These are phyloP conservation scores for Pseudonitzschia pungens DNA, from an alignment of 108 stramenopile genomes.

Conservation along the genomic window DNA sequence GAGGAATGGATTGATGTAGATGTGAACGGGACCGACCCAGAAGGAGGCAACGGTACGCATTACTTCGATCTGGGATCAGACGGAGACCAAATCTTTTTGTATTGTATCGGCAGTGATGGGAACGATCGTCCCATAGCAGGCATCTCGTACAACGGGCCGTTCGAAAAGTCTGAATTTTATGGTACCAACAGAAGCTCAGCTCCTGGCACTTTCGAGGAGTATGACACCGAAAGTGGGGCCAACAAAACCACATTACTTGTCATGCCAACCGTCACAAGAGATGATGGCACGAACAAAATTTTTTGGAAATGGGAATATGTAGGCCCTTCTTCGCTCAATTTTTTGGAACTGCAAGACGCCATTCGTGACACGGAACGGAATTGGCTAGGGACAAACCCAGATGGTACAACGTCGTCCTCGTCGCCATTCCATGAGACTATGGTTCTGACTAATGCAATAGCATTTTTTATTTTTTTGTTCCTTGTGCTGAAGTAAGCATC, in stretches of 20 bases:
- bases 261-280: too few relatives aligned
- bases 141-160: conserved; percentile 17
- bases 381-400: not conserved
- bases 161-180: not conserved
- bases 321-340: not conserved
- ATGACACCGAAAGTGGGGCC: too few relatives aligned
- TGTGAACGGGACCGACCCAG: not conserved
- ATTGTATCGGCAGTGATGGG: conserved; percentile 14
- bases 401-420: not conserved
- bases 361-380: not conserved
- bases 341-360: not conserved
- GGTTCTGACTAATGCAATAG: not conserved
- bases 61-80: not conserved
- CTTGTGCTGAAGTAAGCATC: too few relatives aligned
- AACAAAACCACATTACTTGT: too few relatives aligned
- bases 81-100: conserved; percentile 35
- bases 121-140: conserved; percentile 16
- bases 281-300: not conserved
- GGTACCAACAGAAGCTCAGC: conserved; percentile 5
- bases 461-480: too few relatives aligned
- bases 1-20: not conserved
- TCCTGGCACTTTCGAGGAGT: not conserved
- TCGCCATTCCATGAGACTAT: not conserved
- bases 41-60: not conserved
- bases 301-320: not conserved